phyloP scores from a whole-genome alignment of 1,284 basidiomycete genomes.

The Irpex lacteus region DNA sequence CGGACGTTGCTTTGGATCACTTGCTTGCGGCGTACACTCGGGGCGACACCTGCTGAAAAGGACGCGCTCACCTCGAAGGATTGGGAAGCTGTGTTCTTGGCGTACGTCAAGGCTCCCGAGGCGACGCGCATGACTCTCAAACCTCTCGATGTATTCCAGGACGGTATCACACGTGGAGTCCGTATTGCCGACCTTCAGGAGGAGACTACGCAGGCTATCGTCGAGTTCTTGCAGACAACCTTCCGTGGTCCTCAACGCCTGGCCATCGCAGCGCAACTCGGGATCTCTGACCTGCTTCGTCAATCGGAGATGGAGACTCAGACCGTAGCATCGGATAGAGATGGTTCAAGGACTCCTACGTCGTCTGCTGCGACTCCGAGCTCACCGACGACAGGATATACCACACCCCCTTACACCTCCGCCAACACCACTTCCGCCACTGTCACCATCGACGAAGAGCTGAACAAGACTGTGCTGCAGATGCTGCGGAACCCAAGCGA shows the following conservation, averaged over 20 bases:
- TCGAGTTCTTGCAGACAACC: background rate
- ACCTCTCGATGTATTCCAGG: background rate
- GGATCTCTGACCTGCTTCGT: background rate
- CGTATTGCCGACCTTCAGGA: background rate
- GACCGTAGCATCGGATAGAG: background rate
- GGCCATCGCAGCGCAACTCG: constrained; percentile 2
- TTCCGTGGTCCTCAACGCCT: background rate
- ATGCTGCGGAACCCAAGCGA: constrained; percentile 24
- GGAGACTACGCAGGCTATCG: background rate
- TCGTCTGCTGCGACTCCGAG: background rate
- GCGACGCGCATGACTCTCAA: background rate
- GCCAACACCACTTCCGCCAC: background rate
- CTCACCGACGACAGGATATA: background rate
- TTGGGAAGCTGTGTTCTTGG: background rate
- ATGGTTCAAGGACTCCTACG: background rate
- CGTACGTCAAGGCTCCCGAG: background rate
- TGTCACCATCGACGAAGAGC: constrained; percentile 28
- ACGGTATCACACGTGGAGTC: background rate
- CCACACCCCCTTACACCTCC: constrained; percentile 4
- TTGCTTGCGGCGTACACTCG: background rate
- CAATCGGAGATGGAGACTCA: background rate
- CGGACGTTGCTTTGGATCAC: background rate
- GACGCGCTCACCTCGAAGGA: background rate
- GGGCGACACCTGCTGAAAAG: background rate
- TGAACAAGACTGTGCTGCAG: constrained; percentile 42